Percentiles rank a stretch among this genome's conserved stretches.
These are phyloP conservation scores for Cairneyella variabilis DNA, from an alignment of 495 filamentous ascomycete species.

Conservation along the genomic window DNA sequence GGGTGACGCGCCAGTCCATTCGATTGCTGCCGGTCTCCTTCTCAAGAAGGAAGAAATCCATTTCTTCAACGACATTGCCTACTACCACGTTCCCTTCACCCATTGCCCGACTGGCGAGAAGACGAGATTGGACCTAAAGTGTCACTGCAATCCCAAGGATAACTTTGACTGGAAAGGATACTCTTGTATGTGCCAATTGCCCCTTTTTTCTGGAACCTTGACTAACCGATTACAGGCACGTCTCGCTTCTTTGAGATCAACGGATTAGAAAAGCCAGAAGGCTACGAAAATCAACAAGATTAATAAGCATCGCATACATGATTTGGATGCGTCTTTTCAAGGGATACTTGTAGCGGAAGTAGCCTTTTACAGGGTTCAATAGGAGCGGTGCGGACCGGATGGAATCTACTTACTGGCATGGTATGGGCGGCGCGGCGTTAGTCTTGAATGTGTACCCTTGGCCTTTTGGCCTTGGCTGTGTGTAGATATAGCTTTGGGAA, in stretches of 20 bases:
- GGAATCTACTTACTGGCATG: background rate
- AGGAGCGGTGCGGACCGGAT: background rate
- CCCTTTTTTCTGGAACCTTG: background rate
- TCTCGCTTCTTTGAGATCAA: slow-evolving; percentile 80
- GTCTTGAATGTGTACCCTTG: background rate
- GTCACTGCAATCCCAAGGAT: slow-evolving; percentile 89
- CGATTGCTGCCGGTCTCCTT: slow-evolving; percentile 84
- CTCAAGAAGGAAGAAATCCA: slow-evolving; percentile 90
- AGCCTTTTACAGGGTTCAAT: background rate
- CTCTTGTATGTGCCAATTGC: slow-evolving; percentile 64
- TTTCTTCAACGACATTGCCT: slow-evolving; percentile 98
- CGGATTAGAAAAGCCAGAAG: slow-evolving; percentile 72
- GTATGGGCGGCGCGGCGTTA: background rate
- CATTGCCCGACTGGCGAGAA: slow-evolving; percentile 92
- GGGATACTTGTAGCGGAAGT: background rate
- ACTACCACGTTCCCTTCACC: slow-evolving; percentile 98
- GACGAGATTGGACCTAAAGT: slow-evolving; percentile 73
- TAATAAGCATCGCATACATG: slow-evolving; percentile 27
- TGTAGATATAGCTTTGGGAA: background rate
- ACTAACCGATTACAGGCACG: slow-evolving; percentile 52
- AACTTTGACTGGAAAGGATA: slow-evolving; percentile 99
- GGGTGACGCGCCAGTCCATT: slow-evolving; percentile 90
- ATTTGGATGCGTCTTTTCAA: background rate
- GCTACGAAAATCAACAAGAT: slow-evolving; percentile 68
- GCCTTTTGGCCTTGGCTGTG: background rate